Percentiles rank a stretch among this genome's conserved stretches.
These are phyloP conservation scores for Penicillium verhagenii DNA, from an alignment of 495 filamentous ascomycete species.

Conservation along the genomic window DNA sequence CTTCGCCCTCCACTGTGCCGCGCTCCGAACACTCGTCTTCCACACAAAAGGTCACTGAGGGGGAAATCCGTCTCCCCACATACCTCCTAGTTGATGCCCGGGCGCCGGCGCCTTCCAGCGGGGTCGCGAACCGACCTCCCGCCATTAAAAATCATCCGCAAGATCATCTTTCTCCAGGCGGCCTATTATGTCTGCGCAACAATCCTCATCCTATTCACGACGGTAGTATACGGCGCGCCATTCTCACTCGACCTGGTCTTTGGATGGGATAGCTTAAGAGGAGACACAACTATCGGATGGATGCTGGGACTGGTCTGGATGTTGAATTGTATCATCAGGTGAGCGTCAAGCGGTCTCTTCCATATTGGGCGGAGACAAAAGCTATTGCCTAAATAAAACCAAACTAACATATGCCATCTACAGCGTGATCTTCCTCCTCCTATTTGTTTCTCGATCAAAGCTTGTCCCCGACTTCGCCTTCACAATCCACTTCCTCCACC, in stretches of 20 bases:
- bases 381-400: neutral
- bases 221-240: conserved; percentile 71
- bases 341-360: conserved; percentile 27
- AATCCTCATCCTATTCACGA: conserved; percentile 82
- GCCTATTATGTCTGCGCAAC: conserved; percentile 77
- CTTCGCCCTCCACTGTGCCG: conserved; percentile 6
- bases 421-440: conserved; percentile 68
- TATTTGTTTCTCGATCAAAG: conserved; percentile 82
- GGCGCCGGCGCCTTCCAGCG: conserved; percentile 73
- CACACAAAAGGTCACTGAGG: conserved; percentile 7
- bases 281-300: conserved; percentile 92
- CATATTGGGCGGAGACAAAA: too few species aligned
- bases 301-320: conserved; percentile 85
- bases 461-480: conserved; percentile 91
- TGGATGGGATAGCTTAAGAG: conserved; percentile 76
- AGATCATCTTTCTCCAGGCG: conserved; percentile 82
- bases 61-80: neutral
- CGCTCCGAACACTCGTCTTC: conserved; percentile 6
- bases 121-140: conserved; percentile 79
- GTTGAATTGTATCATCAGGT: conserved; percentile 75
- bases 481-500: conserved; percentile 82
- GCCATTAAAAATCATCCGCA: conserved; percentile 78
- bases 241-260: conserved; percentile 73
- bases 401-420: neutral
- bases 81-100: conserved; percentile 57